Conservation (phyloP, 2,329 filamentous ascomycete genomes). For the Orbilia quercus region DNA sequence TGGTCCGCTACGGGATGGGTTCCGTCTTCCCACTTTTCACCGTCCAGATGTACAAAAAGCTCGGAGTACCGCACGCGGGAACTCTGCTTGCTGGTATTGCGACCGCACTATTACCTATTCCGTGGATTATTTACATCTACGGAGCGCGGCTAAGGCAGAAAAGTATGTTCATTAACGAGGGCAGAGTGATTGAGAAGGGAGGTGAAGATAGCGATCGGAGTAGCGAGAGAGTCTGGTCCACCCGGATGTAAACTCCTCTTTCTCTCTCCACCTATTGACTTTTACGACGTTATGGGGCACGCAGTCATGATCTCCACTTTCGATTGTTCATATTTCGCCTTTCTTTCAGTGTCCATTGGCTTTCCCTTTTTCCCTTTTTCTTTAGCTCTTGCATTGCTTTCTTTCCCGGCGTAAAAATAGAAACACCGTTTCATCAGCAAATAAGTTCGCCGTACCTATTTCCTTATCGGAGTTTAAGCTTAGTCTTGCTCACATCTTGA, state of each 20-base stretch:
- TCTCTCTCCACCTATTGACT: not conserved
- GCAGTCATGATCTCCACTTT: not conserved
- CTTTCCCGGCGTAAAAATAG: no score
- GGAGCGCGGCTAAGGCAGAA: conserved; percentile 63
- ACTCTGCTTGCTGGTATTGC: conserved; percentile 66
- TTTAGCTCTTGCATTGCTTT: no score
- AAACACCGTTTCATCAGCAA: no score
- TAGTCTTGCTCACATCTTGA: no score
- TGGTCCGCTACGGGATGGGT: conserved; percentile 70
- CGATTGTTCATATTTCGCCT: not conserved
- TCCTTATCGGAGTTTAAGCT: no score
- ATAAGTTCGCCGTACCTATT: no score
- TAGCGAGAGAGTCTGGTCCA: not conserved
- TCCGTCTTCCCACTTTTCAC: conserved; percentile 73
- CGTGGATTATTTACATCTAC: conserved; percentile 68
- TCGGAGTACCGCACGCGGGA: conserved; percentile 65
- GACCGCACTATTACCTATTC: conserved; percentile 67
- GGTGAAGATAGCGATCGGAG: conserved; percentile 24
- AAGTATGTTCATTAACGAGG: conserved; percentile 38
- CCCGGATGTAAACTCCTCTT: not conserved
- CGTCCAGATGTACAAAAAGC: conserved; percentile 66
- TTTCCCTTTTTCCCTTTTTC: not conserved
- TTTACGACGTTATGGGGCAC: not conserved
- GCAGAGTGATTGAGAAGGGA: not conserved
- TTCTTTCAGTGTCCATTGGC: not conserved